These are phyloP conservation scores for Tilletia indica DNA, from an alignment of 1,284 basidiomycete species.

Conservation along the genomic window DNA sequence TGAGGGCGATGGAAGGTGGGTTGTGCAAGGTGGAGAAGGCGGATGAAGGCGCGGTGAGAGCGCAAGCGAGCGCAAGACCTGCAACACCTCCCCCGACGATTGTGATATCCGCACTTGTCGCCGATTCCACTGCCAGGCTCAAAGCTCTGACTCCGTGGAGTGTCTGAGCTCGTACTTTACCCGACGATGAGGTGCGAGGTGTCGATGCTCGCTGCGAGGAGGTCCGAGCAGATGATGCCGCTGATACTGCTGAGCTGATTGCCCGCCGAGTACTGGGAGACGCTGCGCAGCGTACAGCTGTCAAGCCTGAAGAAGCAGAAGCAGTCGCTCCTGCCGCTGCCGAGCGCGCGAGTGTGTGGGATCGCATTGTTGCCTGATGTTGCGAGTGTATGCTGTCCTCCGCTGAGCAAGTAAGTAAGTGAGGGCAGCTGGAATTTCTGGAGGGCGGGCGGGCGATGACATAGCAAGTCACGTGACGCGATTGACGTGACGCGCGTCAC, in stretches of 20 bases:
- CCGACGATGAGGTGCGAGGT: background rate
- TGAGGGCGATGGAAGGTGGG: conserved; percentile 31
- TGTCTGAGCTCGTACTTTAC: background rate
- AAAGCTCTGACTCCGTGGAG: too few relatives aligned
- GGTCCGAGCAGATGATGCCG: background rate
- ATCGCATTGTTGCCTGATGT: too few relatives aligned
- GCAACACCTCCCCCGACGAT: conserved; percentile 53
- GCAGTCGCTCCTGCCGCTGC: background rate
- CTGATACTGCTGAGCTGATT: background rate
- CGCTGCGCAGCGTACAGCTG: background rate
- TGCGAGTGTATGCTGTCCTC: too few relatives aligned
- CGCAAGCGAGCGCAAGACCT: conserved; percentile 41
- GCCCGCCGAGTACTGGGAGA: background rate
- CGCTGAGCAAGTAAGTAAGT: too few relatives aligned
- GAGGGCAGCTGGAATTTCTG: too few relatives aligned
- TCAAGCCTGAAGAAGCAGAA: background rate
- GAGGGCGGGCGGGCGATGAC: too few relatives aligned
- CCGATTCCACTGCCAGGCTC: background rate
- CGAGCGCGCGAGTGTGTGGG: too few relatives aligned
- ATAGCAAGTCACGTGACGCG: too few relatives aligned
- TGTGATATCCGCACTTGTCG: conserved; percentile 34
- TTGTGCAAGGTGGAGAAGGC: conserved; percentile 1
- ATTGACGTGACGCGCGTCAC: too few relatives aligned
- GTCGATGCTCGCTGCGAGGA: background rate
- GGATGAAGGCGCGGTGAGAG: conserved; percentile 27